Base-by-base conservation (phyloP, 768 basidiomycete species). In the Lentinula edodes region DNA sequence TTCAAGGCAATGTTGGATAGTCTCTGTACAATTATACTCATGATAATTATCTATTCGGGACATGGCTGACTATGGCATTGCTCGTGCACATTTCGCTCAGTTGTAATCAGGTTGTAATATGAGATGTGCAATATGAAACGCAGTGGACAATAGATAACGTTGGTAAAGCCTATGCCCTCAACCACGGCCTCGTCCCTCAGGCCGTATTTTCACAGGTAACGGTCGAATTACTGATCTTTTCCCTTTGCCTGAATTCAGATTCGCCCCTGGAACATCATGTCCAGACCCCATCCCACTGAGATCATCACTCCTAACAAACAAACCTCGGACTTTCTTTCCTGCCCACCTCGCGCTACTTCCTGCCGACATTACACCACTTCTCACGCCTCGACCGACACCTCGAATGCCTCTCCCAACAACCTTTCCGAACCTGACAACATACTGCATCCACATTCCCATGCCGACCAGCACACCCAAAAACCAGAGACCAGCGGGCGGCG, bases 371-470 rank as follows among this genome's bases (percentile, higher is more conserved):
- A 15, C 51, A 16, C 32, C 51, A 35, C 23, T 60, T 13, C 50
- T 35, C 52, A 69, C 64, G 16, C 63, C 61, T 46, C 56, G 51
- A 52, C 71, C 70, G 5, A 65, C 70, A 9, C 56, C 61, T 42
- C 65, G 59, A 16, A 74, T 66, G 8, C 61, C 57, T 51, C 66
- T 51, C 12, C 66, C 66, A 10, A 69, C 64, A 12, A 65, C 68
- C 56, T 66, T 66, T 3, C 67, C 70, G 28, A 45, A 46, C n/a
- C 36, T 63, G 18, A 58, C 65, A 0, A 69, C 68, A 5, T 76
- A 64, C 10, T 77, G 88, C 18, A 87, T 80, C 18, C 89, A 73
- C 71, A 87, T 90, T 72, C 90, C 89, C 50, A 89, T 72, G 6
- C 78, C 80, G 74, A 90, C 73, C 9, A 88, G 67, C 0, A 85